Evolutionary conservation across 2,329 filamentous ascomycete species (phyloP).

Genomic region (Colletotrichum liaoningense): DNA sequence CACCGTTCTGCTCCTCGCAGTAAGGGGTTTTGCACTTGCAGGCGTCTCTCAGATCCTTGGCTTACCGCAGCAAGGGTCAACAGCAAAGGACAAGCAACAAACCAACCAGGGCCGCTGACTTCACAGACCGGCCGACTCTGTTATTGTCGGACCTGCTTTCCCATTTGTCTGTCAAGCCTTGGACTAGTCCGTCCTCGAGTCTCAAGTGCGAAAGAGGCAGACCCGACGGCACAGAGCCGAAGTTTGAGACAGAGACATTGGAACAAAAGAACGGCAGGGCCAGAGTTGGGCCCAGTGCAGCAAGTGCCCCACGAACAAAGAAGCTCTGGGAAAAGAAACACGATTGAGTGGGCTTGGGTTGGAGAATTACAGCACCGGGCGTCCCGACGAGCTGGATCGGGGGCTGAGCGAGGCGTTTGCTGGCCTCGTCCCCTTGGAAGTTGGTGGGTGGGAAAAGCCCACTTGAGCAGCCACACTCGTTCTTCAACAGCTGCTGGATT

Average conservation of each 20-base stretch:
- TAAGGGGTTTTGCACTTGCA: slow-evolving; percentile 1
- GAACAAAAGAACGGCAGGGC: slow-evolving; percentile 22
- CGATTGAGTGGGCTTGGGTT: not conserved
- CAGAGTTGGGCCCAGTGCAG: not conserved
- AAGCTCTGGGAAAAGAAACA: not conserved
- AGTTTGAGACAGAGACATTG: slow-evolving; percentile 24
- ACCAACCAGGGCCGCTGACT: not conserved
- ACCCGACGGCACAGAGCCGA: slow-evolving; percentile 15
- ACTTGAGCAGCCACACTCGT: not conserved
- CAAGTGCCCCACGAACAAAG: slow-evolving; percentile 25
- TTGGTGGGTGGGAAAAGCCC: not conserved
- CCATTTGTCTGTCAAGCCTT: not conserved
- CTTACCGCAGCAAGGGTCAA: not conserved
- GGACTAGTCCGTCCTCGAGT: not conserved
- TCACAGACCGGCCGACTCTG: not conserved
- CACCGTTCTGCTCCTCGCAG: slow-evolving; percentile 9
- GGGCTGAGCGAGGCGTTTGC: slow-evolving; percentile 31
- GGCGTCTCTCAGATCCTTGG: not conserved
- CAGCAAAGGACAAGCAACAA: not conserved
- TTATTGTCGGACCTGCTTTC: not conserved
- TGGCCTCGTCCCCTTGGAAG: not conserved
- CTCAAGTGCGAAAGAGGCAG: not conserved
- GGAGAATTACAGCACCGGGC: slow-evolving; percentile 15
- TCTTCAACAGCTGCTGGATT: not conserved
- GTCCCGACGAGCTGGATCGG: slow-evolving; percentile 33